Conservation (phyloP, 345 rosid genomes). For the Corchorus capsularis region DNA sequence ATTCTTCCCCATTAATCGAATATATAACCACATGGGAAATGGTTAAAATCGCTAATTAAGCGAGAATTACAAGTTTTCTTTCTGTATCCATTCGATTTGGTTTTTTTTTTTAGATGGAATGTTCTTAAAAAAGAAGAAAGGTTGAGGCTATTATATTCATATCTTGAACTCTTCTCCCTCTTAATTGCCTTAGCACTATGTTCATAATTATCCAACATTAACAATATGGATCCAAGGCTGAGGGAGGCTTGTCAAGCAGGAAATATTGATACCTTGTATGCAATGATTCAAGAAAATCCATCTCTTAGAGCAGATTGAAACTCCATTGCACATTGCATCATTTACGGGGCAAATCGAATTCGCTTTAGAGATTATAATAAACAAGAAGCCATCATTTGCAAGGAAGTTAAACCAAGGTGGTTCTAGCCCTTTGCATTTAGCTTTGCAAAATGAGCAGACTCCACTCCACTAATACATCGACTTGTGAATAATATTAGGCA, state of each 20-base stretch:
- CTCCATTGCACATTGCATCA: conserved; percentile 36
- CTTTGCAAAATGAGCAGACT: not conserved
- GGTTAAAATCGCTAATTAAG: too few relatives aligned
- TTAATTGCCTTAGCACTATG: not conserved
- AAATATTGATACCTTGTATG: conserved; percentile 19
- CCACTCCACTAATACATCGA: too few relatives aligned
- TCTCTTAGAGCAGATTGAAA: conserved; percentile 8
- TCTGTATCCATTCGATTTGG: too few relatives aligned
- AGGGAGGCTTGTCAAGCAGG: conserved; percentile 10
- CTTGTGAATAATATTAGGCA: too few relatives aligned
- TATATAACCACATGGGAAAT: too few relatives aligned
- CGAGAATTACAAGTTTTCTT: too few relatives aligned
- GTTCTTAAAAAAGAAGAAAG: too few relatives aligned
- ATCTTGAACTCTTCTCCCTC: not conserved
- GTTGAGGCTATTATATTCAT: not conserved
- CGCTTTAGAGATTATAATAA: conserved; percentile 23
- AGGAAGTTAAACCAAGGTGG: conserved; percentile 27
- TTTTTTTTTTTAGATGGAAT: too few relatives aligned
- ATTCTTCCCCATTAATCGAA: too few relatives aligned
- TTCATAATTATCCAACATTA: not conserved
- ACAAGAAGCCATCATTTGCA: conserved; percentile 27
- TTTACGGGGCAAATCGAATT: conserved; percentile 12
- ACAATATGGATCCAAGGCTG: not conserved
- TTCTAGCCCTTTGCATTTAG: conserved; percentile 26
- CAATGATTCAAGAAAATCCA: conserved; percentile 9